Conservation (phyloP, 176 grass and related monocot species). For the Areca catechu region DNA sequence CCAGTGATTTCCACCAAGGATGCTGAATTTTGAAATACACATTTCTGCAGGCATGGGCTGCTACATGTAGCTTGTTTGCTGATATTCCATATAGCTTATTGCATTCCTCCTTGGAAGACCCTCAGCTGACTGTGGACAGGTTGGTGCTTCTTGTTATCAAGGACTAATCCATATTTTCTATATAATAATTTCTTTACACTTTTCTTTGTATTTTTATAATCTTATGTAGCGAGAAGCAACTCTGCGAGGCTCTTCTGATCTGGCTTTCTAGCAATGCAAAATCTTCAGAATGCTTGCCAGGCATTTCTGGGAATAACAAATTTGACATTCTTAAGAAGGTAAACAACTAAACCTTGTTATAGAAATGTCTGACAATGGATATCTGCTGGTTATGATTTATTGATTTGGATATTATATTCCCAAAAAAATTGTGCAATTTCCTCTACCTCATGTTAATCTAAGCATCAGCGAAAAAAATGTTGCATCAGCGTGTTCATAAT, state of each 20-base stretch:
- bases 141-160: constrained; percentile 14
- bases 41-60: constrained; percentile 24
- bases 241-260: constrained; percentile 41
- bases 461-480: too few relatives aligned
- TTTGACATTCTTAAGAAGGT: constrained; percentile 51
- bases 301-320: constrained; percentile 19
- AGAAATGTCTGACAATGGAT: too few relatives aligned
- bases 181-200: too few relatives aligned
- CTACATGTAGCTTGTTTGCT: constrained; percentile 34
- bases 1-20: not conserved
- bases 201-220: not conserved
- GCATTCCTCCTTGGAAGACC: constrained; percentile 31
- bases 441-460: too few relatives aligned
- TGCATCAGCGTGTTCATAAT: too few relatives aligned
- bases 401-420: too few relatives aligned
- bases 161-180: too few relatives aligned
- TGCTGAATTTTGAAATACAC: not conserved
- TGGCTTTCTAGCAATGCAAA: constrained; percentile 34
- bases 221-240: constrained; percentile 52
- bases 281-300: constrained; percentile 2
- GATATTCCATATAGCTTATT: constrained; percentile 55
- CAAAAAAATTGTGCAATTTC: too few relatives aligned
- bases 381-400: too few relatives aligned
- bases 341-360: not conserved
- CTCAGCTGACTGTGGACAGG: constrained; percentile 51